A percentile compares a stretch with the other conserved stretches of the same genome.
These are phyloP conservation scores for Stemphylium lycopersici DNA, from an alignment of 2,329 filamentous ascomycete species.

Conservation along the genomic window DNA sequence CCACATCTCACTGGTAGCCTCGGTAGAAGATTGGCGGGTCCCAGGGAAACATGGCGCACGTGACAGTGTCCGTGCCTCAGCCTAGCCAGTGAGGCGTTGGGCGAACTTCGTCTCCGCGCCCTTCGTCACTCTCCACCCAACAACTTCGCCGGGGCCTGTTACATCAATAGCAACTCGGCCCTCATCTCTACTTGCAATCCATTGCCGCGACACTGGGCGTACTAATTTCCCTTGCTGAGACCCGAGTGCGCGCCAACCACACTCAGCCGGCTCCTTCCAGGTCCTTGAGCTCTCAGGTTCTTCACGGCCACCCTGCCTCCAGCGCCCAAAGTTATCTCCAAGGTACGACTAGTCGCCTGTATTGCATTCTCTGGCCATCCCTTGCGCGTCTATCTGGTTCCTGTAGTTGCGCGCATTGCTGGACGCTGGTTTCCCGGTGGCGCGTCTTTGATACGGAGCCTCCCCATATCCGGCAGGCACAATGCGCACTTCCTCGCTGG, in stretches of 20 bases:
- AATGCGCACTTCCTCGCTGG: conserved; percentile 31
- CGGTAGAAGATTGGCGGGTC: neutral
- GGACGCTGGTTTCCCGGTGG: conserved; percentile 30
- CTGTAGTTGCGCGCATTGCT: conserved; percentile 33
- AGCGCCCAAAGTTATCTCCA: conserved; percentile 27
- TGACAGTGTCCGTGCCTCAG: conserved; percentile 17
- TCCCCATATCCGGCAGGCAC: conserved; percentile 30
- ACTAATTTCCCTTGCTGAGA: conserved; percentile 12
- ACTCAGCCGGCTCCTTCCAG: conserved; percentile 21
- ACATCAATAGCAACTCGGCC: conserved; percentile 25
- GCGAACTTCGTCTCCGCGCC: conserved; percentile 16
- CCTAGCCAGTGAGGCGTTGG: conserved; percentile 18
- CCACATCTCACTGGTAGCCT: conserved; percentile 6
- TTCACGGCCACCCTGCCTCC: conserved; percentile 26
- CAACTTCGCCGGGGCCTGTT: conserved; percentile 23
- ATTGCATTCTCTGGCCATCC: conserved; percentile 29
- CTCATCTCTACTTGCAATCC: conserved; percentile 27
- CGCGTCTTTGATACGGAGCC: conserved; percentile 17
- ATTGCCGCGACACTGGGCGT: conserved; percentile 21
- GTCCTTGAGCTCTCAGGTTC: conserved; percentile 28
- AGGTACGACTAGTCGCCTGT: conserved; percentile 37
- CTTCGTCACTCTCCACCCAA: conserved; percentile 26
- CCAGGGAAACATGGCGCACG: conserved; percentile 2
- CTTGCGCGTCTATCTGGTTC: conserved; percentile 29
- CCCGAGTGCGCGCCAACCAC: conserved; percentile 14